Evolutionary conservation across 2,329 filamentous ascomycete species (phyloP), one percentile per base, ranked within the genome.

Genomic region (Pochonia chlamydosporia): DNA sequence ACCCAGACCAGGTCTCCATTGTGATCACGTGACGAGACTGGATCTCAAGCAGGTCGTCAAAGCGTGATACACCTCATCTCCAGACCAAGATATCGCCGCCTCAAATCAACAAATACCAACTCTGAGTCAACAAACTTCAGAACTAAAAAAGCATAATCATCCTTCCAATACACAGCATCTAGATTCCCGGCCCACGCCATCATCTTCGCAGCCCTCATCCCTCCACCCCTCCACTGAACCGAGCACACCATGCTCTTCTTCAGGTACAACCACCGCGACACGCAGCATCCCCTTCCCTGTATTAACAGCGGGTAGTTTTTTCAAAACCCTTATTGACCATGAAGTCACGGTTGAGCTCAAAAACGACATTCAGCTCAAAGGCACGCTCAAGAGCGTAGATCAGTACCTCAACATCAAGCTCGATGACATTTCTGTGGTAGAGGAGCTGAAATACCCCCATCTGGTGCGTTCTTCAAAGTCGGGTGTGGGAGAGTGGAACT

Each of bases 361-460:
- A 74, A 99, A 99, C 69, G 93, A 99, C 72, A 95, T 99, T 59
- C 90, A 91, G 65, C 95, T 99, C 67, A 88, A 89, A 60, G 93
- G 93, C 56, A 95, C 85, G 30, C 78, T 99, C 56, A 99, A 97
- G 76, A 95, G 88, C 63, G 92, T 99, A 56, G 93, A 99, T 67
- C 93, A 97, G 74, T 99, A 95, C 71, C 82, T 99, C 63, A 99
- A 99, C 73, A 96, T 99, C 73, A 97, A 97, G 76, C 82, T 99
- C 43, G 93, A 99, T 63, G 89, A 96, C 63, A 95, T 97, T 52
- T 79, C 84, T 53, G 92, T 97, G 26, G 79, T 96, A 23, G 91
- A 99, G 56, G 89, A 97, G 71, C 73, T 93, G 63, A 90, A 91
- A 69, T 97, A 96, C 66, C 93, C 93, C 43, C 93, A 99, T 69